Base-by-base conservation (phyloP, 768 basidiomycete genomes). In the Tulasnella calospora region DNA sequence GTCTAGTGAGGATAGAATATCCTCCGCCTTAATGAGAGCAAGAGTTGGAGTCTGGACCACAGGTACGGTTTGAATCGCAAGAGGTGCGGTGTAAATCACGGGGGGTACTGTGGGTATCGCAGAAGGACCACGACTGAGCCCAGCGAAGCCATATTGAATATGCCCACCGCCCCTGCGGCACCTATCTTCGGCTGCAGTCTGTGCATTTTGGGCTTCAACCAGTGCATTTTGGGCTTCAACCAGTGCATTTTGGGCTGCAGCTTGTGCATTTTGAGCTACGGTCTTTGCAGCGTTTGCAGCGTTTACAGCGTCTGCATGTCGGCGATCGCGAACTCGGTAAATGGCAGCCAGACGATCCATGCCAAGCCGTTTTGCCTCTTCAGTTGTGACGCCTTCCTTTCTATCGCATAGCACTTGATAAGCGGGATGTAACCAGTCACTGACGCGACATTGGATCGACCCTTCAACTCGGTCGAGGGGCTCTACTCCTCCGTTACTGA, bases 331-430 rank as follows among this genome's bases (percentile, higher is more conserved):
- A 21, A 73, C 46, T 3, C 72, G 23, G 27, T 30, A 30, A 17
- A 73, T 41, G 13, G 40, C 72, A 17, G 72, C 46, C 15, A 73
- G 38, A 12, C 38, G 40, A 40, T 36, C 38, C 27, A 73, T 41
- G 23, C 72, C 72, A 41, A 73, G 72, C 10, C 72, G 30, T 36
- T 41, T 73, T 46, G 46, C 46, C 72, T 73, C 72, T 73, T 73
- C 72, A 3, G 72, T 73, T 17, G 72, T 73, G 13, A 73, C 5
- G 0, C 40, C 12, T 46, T 73, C 72, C 38, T 23, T n/a, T 73
- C 72, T 35, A n/a, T 40, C 46, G 19, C 72, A 73, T 35, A 73
- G 15, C 27, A 30, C 46, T 36, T 73, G 40, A 41, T 73, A 73
- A 30, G 72, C 40, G 46, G 72, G 40, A 27, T n/a, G 30, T 7